These are phyloP conservation scores for Arthrobotrys iridis DNA, from an alignment of 2,329 filamentous ascomycete genomes.

Conservation along the genomic window DNA sequence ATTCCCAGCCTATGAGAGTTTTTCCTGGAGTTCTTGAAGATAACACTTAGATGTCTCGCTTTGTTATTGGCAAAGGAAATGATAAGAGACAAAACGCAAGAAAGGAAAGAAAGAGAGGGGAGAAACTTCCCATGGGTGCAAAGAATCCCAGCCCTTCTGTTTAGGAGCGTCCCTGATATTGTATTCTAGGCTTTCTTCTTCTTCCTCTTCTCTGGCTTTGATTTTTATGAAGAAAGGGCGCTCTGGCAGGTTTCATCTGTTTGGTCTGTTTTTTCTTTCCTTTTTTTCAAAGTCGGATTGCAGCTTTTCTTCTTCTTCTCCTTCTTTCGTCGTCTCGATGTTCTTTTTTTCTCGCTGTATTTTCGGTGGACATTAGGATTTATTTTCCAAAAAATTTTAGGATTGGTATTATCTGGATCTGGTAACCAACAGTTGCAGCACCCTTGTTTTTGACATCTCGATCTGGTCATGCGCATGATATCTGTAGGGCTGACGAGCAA, in stretches of 20 bases:
- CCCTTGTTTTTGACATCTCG: too few relatives aligned
- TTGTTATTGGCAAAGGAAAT: conserved; percentile 20
- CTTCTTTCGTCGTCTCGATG: neutral
- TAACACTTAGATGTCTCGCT: conserved; percentile 36
- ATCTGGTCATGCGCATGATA: too few relatives aligned
- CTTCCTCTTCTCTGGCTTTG: conserved; percentile 2
- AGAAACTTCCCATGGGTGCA: conserved; percentile 9
- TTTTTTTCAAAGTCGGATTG: conserved; percentile 20
- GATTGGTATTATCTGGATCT: too few relatives aligned
- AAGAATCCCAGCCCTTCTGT: neutral
- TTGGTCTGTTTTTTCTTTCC: conserved; percentile 26
- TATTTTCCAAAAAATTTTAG: too few relatives aligned
- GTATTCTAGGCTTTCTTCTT: conserved; percentile 32
- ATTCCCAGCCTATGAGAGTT: conserved; percentile 23
- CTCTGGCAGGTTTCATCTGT: conserved; percentile 16
- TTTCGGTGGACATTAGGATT: neutral
- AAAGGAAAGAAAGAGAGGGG: neutral
- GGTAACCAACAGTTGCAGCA: too few relatives aligned
- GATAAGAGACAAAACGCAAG: neutral
- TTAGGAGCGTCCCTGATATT: conserved; percentile 5
- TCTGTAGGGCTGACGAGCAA: too few relatives aligned
- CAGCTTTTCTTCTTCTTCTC: neutral
- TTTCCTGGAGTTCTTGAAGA: conserved; percentile 43
- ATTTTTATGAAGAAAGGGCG: conserved; percentile 14
- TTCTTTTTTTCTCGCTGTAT: neutral